Percentiles rank a stretch among this genome's conserved stretches.
phyloP scores from a whole-genome alignment of 495 filamentous ascomycete species.

The Penicillium pulvis region DNA sequence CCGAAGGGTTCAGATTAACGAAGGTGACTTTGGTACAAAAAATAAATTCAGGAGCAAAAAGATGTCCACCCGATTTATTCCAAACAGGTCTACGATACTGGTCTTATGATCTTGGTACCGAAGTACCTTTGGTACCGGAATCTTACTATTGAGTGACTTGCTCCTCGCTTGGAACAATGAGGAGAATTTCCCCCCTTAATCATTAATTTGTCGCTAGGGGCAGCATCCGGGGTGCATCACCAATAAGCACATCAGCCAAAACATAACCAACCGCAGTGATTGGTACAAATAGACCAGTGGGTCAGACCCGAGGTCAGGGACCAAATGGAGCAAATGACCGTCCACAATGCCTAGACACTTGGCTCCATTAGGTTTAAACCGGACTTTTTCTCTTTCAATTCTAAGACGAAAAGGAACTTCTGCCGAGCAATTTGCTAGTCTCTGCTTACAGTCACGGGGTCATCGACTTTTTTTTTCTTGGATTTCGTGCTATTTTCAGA shows the following conservation, averaged over 20 bases:
- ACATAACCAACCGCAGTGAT: background rate
- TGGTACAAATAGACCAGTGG: background rate
- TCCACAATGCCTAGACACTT: background rate
- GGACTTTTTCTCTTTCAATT: background rate
- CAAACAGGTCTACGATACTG: background rate
- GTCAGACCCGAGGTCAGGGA: background rate
- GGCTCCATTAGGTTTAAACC: background rate
- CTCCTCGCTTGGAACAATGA: background rate
- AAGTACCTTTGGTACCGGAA: too few relatives aligned
- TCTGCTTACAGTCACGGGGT: conserved; percentile 1
- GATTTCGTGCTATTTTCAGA: conserved; percentile 2
- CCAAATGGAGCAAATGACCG: background rate
- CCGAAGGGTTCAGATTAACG: background rate
- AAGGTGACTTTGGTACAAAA: background rate
- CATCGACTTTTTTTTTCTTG: conserved; percentile 1
- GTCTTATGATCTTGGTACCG: background rate
- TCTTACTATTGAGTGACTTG: background rate
- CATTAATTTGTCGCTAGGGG: conserved; percentile 2
- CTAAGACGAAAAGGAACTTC: background rate
- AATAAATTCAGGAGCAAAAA: background rate
- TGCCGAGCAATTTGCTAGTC: background rate
- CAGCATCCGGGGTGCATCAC: background rate
- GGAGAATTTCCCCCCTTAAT: background rate
- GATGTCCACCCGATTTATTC: background rate
- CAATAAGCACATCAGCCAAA: background rate